Base-by-base conservation (phyloP, 345 rosid species). In the Brassica napus region DNA sequence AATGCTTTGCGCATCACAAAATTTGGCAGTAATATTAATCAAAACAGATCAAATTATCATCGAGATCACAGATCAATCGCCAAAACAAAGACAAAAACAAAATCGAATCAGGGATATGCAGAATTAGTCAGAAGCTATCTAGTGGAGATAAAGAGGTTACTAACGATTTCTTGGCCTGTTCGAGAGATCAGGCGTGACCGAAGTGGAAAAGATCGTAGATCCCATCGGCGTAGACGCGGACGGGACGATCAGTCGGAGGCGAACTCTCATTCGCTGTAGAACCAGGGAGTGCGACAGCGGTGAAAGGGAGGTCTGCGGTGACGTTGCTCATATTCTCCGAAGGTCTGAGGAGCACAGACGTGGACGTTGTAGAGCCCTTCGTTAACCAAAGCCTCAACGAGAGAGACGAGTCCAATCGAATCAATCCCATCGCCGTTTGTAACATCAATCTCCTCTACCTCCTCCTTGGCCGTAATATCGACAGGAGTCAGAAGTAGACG, bases 181-280 rank as follows among this genome's bases (percentile, higher is more conserved):
- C 98, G 79, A 94, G 97, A 26, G 98, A 89, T 75, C 97, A 85
- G 72, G 98, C 98, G 79, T 92, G 98, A 67, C 98, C 98, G 59
- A 92, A 94, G 78, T 94, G 98, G 85, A 94, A 92, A 71, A 94
- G 97, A 88, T 94, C 98, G 84, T 94, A 94, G 92, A 94, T 94
- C 86, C 98, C 98, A 79, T 94, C 97, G 75, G 98, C 98, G 82
- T 92, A 94, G 66, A 94, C 95, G 30, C 98, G 90, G 30, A 89
- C 82, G 14, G 92, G 92, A 18, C 83, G 85, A 79, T 82, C 89
- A 15, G 88, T 68, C 4, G 83, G 86, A 77, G 84, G 74, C 31
- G 77, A 47, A 28, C 37, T 61, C 47, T 49, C 23, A 0, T 21
- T 21, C 23, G 23, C 23, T 21, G 23, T 21, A 21, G 23, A 21